Evolutionary conservation across 78 protist genomes (phyloP).

Genomic region (Tieghemostelium lacteum): DNA sequence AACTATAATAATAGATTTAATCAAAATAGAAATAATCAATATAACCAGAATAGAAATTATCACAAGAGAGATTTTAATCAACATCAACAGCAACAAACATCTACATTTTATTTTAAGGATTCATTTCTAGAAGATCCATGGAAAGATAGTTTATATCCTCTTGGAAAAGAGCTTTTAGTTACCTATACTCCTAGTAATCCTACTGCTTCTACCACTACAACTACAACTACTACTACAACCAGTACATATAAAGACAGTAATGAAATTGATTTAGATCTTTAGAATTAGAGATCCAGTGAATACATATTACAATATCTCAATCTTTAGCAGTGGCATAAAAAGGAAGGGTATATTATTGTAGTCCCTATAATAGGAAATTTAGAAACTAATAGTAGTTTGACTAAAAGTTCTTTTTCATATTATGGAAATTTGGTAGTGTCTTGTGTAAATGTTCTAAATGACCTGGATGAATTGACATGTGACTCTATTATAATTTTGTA

Average conservation of each 20-base stretch:
- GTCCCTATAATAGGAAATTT: too few species aligned
- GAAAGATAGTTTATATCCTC: slow-evolving; percentile 1
- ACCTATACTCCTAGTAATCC: background rate
- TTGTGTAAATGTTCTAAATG: slow-evolving; percentile 57
- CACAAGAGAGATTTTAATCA: background rate
- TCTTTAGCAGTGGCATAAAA: too few species aligned
- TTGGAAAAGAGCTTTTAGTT: background rate
- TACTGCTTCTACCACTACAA: background rate
- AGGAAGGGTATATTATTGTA: too few species aligned
- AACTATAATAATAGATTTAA: background rate
- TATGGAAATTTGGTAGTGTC: slow-evolving; percentile 63
- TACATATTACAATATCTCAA: too few species aligned
- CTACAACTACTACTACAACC: background rate
- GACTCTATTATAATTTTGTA: background rate
- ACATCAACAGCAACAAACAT: background rate
- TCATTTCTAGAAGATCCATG: slow-evolving; percentile 55
- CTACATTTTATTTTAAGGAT: slow-evolving; percentile 14
- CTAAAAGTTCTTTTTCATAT: slow-evolving; percentile 32
- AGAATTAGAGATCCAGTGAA: too few species aligned
- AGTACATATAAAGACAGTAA: background rate
- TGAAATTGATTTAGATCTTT: background rate
- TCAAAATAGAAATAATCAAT: background rate
- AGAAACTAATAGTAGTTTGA: too few species aligned
- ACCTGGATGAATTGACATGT: slow-evolving; percentile 8
- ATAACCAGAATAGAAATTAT: background rate